Evolutionary conservation across 2,329 filamentous ascomycete genomes (phyloP), one percentile per base, ranked within the genome.

Genomic region (Calonectria montana): DNA sequence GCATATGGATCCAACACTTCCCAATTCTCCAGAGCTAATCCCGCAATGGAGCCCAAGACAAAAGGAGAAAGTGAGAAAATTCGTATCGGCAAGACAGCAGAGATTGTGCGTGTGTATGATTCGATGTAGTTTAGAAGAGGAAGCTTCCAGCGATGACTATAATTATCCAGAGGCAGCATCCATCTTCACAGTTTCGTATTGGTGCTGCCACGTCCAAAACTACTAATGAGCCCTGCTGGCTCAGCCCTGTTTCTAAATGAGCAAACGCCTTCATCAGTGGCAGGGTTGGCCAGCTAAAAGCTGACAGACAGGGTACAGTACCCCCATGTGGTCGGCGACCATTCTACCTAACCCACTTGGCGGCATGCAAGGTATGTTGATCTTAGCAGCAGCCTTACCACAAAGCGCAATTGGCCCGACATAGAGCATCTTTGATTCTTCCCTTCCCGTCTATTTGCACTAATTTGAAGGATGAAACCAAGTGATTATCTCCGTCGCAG

Each of bases 331-430:
- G 47, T 61, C 39, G 65, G 55, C 43, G 53, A 67, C 65, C 18
- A 31, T 61, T 53, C 59, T 50, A 31, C 53, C 27, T 48, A 64
- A 69, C 39, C 59, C 67, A 59, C 67, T 55, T 55, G 12, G 47
- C 65, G 27, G 25, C 29, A 59, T 48, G 61, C 29, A 41, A 29
- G 35, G 31, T 39, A 21, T 39, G 16, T 25, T 69, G 31, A 48
- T 39, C 61, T 23, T 59, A n/a, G n/a, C 13, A 7, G 37, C 21
- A 55, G 48, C 29, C 21, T 48, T 43, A 39, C 21, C 59, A 31
- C 8, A 41, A 25, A 57, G 45, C 67, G 67, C 29, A 45, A 55
- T 45, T 37, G 27, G 23, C 37, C 59, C 67, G 55, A 39, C 29
- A n/a, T n/a, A 16, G 35, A 48, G 55, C 5, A 59, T 59, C 35